Percentiles rank a stretch among this genome's conserved stretches.
These are phyloP conservation scores for Ustilago tritici DNA, from an alignment of 1,284 basidiomycete genomes.

Conservation along the genomic window DNA sequence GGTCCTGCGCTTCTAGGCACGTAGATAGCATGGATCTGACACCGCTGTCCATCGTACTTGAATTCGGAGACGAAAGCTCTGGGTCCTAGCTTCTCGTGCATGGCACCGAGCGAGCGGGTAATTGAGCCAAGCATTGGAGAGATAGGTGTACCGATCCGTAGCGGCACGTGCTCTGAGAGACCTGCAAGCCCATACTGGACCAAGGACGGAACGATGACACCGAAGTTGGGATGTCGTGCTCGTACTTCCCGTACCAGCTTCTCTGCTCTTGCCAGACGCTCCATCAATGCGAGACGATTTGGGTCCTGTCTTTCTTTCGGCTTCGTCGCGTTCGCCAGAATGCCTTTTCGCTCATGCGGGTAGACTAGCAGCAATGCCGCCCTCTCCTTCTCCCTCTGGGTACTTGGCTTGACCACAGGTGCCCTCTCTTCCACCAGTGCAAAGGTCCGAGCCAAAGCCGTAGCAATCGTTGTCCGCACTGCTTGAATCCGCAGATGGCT, in stretches of 20 bases:
- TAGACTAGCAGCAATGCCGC: slow-evolving; percentile 30
- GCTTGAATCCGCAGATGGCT: slow-evolving; percentile 85
- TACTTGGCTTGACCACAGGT: slow-evolving; percentile 8
- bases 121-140: slow-evolving; percentile 73
- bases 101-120: slow-evolving; percentile 83
- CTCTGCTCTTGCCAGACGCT: slow-evolving; percentile 64
- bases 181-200: slow-evolving; percentile 60
- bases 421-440: slow-evolving; percentile 72
- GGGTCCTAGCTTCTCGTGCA: slow-evolving; percentile 77
- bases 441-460: slow-evolving; percentile 83
- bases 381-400: slow-evolving; percentile 27
- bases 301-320: slow-evolving; percentile 68
- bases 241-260: slow-evolving; percentile 77
- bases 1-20: slow-evolving; percentile 44
- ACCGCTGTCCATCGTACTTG: slow-evolving; percentile 89
- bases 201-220: slow-evolving; percentile 79
- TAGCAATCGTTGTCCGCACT: slow-evolving; percentile 84
- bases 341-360: slow-evolving; percentile 52
- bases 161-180: slow-evolving; percentile 73
- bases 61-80: slow-evolving; percentile 73
- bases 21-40: slow-evolving; percentile 79
- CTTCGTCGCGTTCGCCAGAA: slow-evolving; percentile 64
- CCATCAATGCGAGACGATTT: slow-evolving; percentile 55
- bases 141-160: slow-evolving; percentile 77
- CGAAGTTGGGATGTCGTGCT: slow-evolving; percentile 89